Evolutionary conservation across 345 rosid species (phyloP), one percentile per base, ranked within the genome.

Genomic region (Nasturtium officinale): DNA sequence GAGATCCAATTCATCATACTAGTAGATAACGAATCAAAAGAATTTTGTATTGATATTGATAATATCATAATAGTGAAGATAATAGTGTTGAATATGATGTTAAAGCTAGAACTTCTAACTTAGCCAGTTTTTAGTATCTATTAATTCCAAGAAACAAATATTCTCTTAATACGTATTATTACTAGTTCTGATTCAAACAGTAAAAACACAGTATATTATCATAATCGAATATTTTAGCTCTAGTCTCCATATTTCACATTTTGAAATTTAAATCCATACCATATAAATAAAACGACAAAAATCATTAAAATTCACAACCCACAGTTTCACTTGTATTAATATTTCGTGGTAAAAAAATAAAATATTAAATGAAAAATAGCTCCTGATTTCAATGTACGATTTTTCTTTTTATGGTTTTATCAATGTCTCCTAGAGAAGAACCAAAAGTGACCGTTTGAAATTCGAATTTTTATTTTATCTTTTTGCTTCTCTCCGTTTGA

Each of bases 371-470:
- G 7, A 7, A 45, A 61, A 55, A 54, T 54, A 73, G 65, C 65
- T 33, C 72, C 72, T 65, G 60, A 74, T 65, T 65, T 74, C 77
- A 57, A 60, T 50, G 61, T 50, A 50, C 32, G 32, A 20, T 10
- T 61, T 71, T 61, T 6, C 29, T 32, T 35, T n/a, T n/a, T n/a
- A n/a, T n/a, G n/a, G n/a, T n/a, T n/a, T n/a, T n/a, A n/a, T n/a
- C n/a, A n/a, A n/a, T n/a, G n/a, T n/a, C n/a, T n/a, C n/a, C n/a
- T 58, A 23, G 25, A 23, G 25, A 67, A 67, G 58, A 32, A 26
- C 43, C 23, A 33, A 71, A 67, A 64, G 75, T 69, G 75, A 76
- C 79, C 79, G 75, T 76, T 76, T 76, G 75, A 69, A 76, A 54
- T 76, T 76, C 79, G 75, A 76, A 76, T 53, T 45, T 15, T 15